Evolutionary conservation across 176 grass and related monocot genomes (phyloP).

Genomic region (Carex kokanica): DNA sequence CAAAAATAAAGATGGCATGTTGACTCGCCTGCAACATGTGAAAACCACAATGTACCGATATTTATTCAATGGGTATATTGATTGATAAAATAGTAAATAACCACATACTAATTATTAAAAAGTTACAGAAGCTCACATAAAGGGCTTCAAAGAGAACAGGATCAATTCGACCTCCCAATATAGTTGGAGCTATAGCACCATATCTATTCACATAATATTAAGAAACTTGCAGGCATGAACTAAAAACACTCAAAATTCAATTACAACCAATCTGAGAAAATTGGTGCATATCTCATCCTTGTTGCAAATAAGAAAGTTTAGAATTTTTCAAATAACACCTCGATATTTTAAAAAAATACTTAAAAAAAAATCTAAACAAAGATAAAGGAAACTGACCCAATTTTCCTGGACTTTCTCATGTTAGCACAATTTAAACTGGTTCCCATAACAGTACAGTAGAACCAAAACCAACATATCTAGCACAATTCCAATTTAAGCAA

Average conservation of each 20-base stretch:
- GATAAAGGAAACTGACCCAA: not conserved
- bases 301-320: not conserved
- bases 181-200: slow-evolving; percentile 68
- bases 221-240: slow-evolving; percentile 34
- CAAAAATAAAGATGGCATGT: slow-evolving; percentile 94
- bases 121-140: slow-evolving; percentile 52
- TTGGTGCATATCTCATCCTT: not conserved
- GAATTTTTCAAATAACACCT: not conserved
- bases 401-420: not conserved
- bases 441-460: too few species aligned
- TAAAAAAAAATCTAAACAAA: not conserved
- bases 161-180: slow-evolving; percentile 82
- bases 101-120: not conserved
- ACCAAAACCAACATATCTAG: too few species aligned
- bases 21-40: slow-evolving; percentile 61
- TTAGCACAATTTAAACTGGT: not conserved
- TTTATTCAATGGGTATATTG: not conserved
- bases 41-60: not conserved
- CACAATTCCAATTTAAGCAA: not conserved
- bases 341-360: not conserved
- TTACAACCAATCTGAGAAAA: not conserved
- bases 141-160: slow-evolving; percentile 89
- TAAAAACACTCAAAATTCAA: not conserved
- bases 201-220: slow-evolving; percentile 55
- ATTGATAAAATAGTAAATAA: not conserved